Evolutionary conservation across 768 basidiomycete species (phyloP), one percentile per base, ranked within the genome.

Genomic region (Psilocybe tampanensis): DNA sequence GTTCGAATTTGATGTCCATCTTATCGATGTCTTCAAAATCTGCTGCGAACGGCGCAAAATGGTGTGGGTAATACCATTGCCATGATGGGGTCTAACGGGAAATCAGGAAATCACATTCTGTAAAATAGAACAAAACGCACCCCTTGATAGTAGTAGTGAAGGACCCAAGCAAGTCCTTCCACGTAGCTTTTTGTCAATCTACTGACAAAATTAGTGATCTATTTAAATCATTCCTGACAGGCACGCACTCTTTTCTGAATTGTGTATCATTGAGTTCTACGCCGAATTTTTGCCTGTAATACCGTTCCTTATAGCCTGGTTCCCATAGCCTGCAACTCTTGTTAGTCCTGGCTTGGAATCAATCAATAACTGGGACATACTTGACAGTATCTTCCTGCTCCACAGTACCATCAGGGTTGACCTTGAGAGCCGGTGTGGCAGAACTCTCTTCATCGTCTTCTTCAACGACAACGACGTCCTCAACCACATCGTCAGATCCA

Each of bases 41-140:
- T 58, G 89, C 88, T 8, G 97, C 97, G 70, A 99, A 99, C 0
- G 97, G 97, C 12, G 97, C 94, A 70, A 97, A 99, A 72, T 99
- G 97, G 66, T 90, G 95, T 1, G 97, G 97, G 71, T 98, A 98
- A 75, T 90, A 99, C 97, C 97, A 99, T 67, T 95, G 86, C 96
- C 96, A 98, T 2, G 95, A 97, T 3, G 92, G 91, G 8, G 92
- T 86, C 93, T 90, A 45, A 36, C 34, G 55, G 23, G 53, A 32
- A 3, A 17, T 60, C 47, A 66, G 66, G 57, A n/a, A 9, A 32
- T 50, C 47, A 22, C 39, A 60, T 26, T 13, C 57, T 19, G 21
- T 42, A 57, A 19, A 52, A 23, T 4, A 42, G 39, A 5, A 21
- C 48, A 18, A 52, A 33, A 73, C 86, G 59, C 72, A 97, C 95